These are phyloP conservation scores for Sequoia sempervirens DNA, from an alignment of 75 land plant genomes.

Conservation along the genomic window DNA sequence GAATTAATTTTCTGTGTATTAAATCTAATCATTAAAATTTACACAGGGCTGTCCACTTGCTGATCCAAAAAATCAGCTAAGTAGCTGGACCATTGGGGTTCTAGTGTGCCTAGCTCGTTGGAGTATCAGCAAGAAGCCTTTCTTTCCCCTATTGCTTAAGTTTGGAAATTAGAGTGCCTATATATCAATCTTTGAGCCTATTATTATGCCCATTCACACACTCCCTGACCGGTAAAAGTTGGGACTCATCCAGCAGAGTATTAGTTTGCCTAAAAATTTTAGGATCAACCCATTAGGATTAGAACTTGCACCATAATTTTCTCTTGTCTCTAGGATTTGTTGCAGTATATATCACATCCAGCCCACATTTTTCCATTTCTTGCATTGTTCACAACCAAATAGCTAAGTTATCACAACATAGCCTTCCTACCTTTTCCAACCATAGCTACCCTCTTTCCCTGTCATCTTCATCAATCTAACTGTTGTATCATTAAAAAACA, in stretches of 20 bases:
- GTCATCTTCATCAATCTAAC: not conserved
- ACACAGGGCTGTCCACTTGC: too few relatives aligned
- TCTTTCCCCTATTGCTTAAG: too few relatives aligned
- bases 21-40: too few relatives aligned
- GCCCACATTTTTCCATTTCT: not conserved
- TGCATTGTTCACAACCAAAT: not conserved
- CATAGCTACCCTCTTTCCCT: not conserved
- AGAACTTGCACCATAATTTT: not conserved
- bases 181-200: too few relatives aligned
- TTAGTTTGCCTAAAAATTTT: not conserved
- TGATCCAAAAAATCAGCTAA: too few relatives aligned
- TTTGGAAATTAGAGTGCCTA: too few relatives aligned
- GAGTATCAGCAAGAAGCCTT: too few relatives aligned
- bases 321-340: not conserved
- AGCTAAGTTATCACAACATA: not conserved
- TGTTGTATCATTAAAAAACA: not conserved
- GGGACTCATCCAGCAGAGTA: not conserved
- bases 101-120: too few relatives aligned
- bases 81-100: too few relatives aligned
- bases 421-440: not conserved
- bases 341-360: not conserved
- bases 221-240: too few relatives aligned
- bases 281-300: not conserved
- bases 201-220: too few relatives aligned
- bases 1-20: too few relatives aligned